These are phyloP conservation scores for Annulohypoxylon bovei DNA, from an alignment of 495 filamentous ascomycete genomes.

Conservation along the genomic window DNA sequence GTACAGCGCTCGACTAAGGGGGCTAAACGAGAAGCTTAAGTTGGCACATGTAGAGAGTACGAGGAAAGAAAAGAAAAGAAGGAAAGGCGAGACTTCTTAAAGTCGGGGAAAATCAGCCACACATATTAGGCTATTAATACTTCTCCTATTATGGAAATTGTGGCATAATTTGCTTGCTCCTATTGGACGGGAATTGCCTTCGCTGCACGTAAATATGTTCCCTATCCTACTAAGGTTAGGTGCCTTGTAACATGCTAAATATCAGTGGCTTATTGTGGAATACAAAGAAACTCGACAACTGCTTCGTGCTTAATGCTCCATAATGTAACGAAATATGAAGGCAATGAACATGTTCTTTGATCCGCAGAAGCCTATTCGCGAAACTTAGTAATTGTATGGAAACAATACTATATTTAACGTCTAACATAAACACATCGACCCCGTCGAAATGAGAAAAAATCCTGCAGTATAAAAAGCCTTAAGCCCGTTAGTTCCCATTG, in stretches of 20 bases:
- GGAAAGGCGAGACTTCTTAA: background rate
- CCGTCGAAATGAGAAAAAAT: background rate
- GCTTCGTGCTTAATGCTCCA: background rate
- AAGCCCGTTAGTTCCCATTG: background rate
- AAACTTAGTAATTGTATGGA: background rate
- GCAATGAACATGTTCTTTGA: background rate
- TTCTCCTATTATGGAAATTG: background rate
- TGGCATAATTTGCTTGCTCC: background rate
- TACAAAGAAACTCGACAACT: too few relatives aligned
- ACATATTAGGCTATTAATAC: background rate
- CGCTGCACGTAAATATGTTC: background rate
- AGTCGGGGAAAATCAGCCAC: background rate
- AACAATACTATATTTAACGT: background rate
- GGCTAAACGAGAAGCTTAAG: slow-evolving; percentile 1
- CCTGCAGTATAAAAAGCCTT: background rate
- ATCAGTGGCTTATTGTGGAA: background rate
- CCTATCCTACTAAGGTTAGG: background rate
- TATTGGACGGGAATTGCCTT: background rate
- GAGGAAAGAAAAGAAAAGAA: slow-evolving; percentile 18
- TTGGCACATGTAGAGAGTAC: slow-evolving; percentile 12
- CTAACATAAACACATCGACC: background rate
- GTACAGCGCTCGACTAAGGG: background rate
- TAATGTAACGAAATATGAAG: background rate
- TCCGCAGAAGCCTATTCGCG: background rate
- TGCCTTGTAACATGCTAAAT: background rate